phyloP scores from a whole-genome alignment of 345 rosid species.

The Ceriops tagal region DNA sequence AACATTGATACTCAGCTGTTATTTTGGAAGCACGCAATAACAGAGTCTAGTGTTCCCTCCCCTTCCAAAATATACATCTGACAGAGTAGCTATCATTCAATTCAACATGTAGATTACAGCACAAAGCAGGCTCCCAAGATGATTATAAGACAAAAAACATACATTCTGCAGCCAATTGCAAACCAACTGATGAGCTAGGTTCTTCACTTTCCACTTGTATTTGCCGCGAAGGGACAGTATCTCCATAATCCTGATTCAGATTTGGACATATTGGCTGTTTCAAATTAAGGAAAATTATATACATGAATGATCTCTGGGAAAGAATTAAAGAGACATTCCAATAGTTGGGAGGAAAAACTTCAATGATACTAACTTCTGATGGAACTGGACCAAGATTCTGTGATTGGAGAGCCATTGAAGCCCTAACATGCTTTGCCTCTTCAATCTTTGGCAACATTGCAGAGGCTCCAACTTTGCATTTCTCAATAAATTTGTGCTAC shows the following conservation, averaged over 20 bases:
- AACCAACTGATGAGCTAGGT: conserved; percentile 30
- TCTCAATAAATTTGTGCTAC: conserved; percentile 91
- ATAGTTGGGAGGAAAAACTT: conserved; percentile 17
- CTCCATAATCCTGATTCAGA: conserved; percentile 60
- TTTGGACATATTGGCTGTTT: conserved; percentile 53
- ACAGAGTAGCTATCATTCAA: background rate
- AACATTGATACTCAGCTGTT: too few relatives aligned
- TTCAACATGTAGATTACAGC: background rate
- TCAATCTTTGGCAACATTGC: conserved; percentile 91
- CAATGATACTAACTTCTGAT: conserved; percentile 38
- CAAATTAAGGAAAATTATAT: conserved; percentile 17
- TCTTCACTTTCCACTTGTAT: conserved; percentile 39
- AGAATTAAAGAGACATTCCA: conserved; percentile 11
- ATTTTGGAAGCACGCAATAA: background rate
- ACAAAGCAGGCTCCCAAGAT: background rate
- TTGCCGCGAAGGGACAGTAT: conserved; percentile 72
- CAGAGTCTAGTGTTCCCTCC: background rate
- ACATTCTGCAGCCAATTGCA: conserved; percentile 56
- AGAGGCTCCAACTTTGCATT: conserved; percentile 86
- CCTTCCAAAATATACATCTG: background rate
- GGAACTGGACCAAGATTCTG: conserved; percentile 44
- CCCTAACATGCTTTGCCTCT: conserved; percentile 73
- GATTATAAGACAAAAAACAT: conserved; percentile 13
- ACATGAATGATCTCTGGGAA: background rate
- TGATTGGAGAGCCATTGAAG: conserved; percentile 58